Evolutionary conservation across 2,329 filamentous ascomycete genomes (phyloP).

Genomic region (Thielaviopsis musarum): DNA sequence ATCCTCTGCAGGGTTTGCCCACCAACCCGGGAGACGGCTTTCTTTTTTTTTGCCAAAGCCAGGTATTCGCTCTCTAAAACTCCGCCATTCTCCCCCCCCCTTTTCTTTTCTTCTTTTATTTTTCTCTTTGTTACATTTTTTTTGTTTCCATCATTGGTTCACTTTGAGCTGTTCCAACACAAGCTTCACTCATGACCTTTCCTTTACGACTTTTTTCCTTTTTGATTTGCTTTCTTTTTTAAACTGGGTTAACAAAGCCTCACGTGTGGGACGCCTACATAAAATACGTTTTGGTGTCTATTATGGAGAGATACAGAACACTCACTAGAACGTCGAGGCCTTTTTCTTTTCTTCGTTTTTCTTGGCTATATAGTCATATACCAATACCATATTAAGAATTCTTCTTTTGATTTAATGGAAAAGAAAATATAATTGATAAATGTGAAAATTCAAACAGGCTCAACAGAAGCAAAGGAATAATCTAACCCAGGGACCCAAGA

Average conservation of each 20-base stretch:
- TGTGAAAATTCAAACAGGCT: background rate
- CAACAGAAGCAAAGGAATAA: background rate
- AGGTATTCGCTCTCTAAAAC: background rate
- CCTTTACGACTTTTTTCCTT: background rate
- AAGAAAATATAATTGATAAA: background rate
- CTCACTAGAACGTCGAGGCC: slow-evolving; percentile 9
- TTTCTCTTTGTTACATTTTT: background rate
- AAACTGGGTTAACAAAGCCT: background rate
- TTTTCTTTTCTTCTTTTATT: background rate
- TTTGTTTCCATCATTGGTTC: slow-evolving; percentile 3
- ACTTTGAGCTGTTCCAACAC: slow-evolving; percentile 11
- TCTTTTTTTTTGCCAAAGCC: background rate
- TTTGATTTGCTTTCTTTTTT: background rate
- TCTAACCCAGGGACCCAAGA: background rate
- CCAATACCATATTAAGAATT: background rate
- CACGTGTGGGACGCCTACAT: slow-evolving; percentile 8
- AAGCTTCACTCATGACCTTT: slow-evolving; percentile 8
- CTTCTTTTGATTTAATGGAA: background rate
- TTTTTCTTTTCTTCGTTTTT: background rate
- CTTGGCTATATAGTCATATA: background rate
- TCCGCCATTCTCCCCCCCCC: background rate
- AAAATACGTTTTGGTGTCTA: slow-evolving; percentile 11
- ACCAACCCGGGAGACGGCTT: background rate
- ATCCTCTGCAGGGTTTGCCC: background rate
- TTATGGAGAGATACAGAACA: slow-evolving; percentile 13